Percentiles rank a stretch among this genome's conserved stretches.
These are phyloP conservation scores for Chalaropsis thielavioides DNA, from an alignment of 2,329 filamentous ascomycete species.

Conservation along the genomic window DNA sequence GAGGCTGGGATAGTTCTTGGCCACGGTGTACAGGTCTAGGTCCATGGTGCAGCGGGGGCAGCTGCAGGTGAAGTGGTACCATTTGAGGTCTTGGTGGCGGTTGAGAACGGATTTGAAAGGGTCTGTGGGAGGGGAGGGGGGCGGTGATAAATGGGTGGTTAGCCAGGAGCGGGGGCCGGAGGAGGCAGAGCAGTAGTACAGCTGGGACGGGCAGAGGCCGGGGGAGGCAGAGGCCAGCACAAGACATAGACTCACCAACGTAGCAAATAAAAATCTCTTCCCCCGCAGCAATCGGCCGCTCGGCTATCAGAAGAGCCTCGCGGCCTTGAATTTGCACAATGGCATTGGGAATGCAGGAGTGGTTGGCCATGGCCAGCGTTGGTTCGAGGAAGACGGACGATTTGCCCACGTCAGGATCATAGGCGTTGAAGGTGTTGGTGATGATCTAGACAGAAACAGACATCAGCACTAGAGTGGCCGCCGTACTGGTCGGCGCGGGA, in stretches of 20 bases:
- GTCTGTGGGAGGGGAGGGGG: constrained; percentile 26
- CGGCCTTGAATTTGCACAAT: constrained; percentile 41
- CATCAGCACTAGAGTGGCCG: not conserved
- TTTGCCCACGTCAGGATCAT: constrained; percentile 37
- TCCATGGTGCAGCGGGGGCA: constrained; percentile 38
- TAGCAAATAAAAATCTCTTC: constrained; percentile 50
- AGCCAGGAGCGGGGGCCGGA: not conserved
- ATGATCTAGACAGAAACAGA: constrained; percentile 36
- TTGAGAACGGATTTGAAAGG: constrained; percentile 31
- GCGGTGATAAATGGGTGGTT: not conserved
- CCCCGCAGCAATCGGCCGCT: constrained; percentile 33
- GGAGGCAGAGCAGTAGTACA: no score
- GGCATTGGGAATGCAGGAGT: constrained; percentile 48
- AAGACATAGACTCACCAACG: constrained; percentile 31
- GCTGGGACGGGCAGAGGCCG: no score
- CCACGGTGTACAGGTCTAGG: constrained; percentile 40
- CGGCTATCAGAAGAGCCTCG: constrained; percentile 36
- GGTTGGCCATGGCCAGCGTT: constrained; percentile 44
- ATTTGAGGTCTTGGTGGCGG: constrained; percentile 30
- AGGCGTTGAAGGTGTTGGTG: constrained; percentile 46
- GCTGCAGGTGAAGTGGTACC: constrained; percentile 39
- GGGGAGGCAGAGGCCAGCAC: no score
- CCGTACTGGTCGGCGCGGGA: not conserved
- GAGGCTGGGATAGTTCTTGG: constrained; percentile 28
- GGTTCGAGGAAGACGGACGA: constrained; percentile 43